These are phyloP conservation scores for Saccharomycopsis hybrid DNA, from an alignment of 1,139 yeast species.

Conservation along the genomic window DNA sequence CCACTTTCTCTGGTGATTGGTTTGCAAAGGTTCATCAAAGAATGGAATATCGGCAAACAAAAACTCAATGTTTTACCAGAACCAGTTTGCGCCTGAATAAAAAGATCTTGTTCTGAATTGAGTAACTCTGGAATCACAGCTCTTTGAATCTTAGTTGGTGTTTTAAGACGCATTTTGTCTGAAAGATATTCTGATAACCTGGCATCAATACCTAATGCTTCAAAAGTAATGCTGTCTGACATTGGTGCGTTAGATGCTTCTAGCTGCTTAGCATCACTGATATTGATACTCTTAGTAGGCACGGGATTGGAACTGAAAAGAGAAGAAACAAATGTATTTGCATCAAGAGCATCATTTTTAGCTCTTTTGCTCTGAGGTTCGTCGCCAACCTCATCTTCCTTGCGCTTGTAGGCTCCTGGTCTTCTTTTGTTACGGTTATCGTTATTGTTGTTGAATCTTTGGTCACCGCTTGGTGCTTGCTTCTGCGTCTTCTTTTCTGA, in stretches of 20 bases:
- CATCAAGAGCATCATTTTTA: conserved; percentile 25
- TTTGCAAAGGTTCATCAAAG: conserved; percentile 50
- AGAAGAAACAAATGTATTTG: conserved; percentile 69
- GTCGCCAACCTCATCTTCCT: not conserved
- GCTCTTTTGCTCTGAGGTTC: conserved; percentile 21
- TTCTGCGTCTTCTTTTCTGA: not conserved
- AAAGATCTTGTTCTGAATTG: conserved; percentile 44
- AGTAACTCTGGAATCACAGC: conserved; percentile 70
- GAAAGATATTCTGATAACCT: conserved; percentile 48
- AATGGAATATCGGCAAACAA: conserved; percentile 71
- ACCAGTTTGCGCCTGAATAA: conserved; percentile 93
- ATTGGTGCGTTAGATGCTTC: conserved; percentile 84
- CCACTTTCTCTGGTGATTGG: conserved; percentile 63
- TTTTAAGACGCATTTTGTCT: conserved; percentile 49
- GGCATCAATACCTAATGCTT: conserved; percentile 57
- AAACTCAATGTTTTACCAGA: conserved; percentile 92
- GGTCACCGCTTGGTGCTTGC: not conserved
- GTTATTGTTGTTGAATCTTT: too few species aligned
- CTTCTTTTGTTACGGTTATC: too few species aligned
- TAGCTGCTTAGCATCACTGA: conserved; percentile 28
- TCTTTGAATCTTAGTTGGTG: conserved; percentile 85
- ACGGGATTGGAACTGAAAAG: conserved; percentile 70
- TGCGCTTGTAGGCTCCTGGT: not conserved
- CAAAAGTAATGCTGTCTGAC: conserved; percentile 57
- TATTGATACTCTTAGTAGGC: conserved; percentile 32